Conservation (phyloP, 2,329 filamentous ascomycete species). For the Neofusicoccum sp. region DNA sequence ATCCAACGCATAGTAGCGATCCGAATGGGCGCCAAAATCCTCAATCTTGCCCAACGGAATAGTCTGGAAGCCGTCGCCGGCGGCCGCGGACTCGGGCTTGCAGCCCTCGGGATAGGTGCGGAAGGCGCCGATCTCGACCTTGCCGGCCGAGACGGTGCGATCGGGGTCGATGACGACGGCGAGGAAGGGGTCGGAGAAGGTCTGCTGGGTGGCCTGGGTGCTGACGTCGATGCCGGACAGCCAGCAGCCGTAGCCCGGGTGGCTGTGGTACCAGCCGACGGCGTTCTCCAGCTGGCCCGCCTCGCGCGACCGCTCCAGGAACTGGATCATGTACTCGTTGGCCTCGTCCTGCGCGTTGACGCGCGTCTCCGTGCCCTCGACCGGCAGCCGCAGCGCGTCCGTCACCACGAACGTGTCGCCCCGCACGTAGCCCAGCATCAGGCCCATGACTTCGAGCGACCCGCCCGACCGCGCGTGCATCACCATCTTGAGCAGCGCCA, state of each 20-base stretch:
- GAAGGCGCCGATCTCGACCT: slow-evolving; percentile 97
- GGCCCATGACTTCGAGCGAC: slow-evolving; percentile 89
- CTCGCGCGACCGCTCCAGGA: slow-evolving; percentile 72
- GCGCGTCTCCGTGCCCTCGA: slow-evolving; percentile 96
- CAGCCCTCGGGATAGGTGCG: slow-evolving; percentile 80
- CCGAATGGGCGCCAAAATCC: slow-evolving; percentile 91
- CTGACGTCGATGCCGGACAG: slow-evolving; percentile 91
- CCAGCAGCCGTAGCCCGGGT: slow-evolving; percentile 98
- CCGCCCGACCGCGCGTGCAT: slow-evolving; percentile 98
- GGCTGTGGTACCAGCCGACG: slow-evolving; percentile 97
- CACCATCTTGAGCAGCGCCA: slow-evolving; percentile 96
- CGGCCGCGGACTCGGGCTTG: slow-evolving; percentile 18
- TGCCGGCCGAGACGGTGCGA: slow-evolving; percentile 88
- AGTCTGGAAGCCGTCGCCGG: slow-evolving; percentile 63
- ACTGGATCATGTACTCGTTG: slow-evolving; percentile 94
- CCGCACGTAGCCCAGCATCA: slow-evolving; percentile 94
- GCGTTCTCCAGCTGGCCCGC: slow-evolving; percentile 82
- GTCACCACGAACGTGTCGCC: slow-evolving; percentile 86
- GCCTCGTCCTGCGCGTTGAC: slow-evolving; percentile 96
- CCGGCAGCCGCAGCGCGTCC: slow-evolving; percentile 88
- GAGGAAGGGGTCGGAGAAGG: slow-evolving; percentile 84
- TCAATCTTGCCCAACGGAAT: slow-evolving; percentile 92
- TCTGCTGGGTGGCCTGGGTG: slow-evolving; percentile 83
- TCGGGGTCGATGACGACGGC: slow-evolving; percentile 97
- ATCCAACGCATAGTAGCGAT: slow-evolving; percentile 85